Evolutionary conservation across 306 rosid species (phyloP), one percentile per base, ranked within the genome.

Genomic region (Ziziphus jujuba): DNA sequence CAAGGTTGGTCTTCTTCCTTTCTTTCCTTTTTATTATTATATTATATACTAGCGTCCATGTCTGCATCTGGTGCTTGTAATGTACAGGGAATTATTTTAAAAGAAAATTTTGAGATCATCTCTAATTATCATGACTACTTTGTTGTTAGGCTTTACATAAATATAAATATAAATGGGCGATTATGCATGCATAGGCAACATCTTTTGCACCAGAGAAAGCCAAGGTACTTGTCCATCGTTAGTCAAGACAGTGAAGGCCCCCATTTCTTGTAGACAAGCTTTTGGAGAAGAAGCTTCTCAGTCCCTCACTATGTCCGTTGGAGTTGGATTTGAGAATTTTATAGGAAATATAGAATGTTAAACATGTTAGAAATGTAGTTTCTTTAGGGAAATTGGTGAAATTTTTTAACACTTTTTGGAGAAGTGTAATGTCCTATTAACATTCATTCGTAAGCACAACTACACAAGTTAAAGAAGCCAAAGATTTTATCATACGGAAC

Each of bases 191-290:
- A 47, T 84, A 89, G 98, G 97, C 98, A 44, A 80, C 93, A 71
- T 87, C 89, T 77, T 89, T 92, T 66, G 98, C 97, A 67, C 91
- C 96, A 11, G 91, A 85, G 40, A 85, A 79, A 28, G 98, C 95
- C 59, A 92, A 87, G 84, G 85, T 83, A 75, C 87, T 92, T 23
- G 97, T 92, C n/a, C 89, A 87, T 40, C 93, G 88, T 34, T 92
- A 79, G 33, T 73, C 97, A 10, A 83, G 87, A 78, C 58, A 51
- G 61, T 50, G 67, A 63, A 25, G 55, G n/a, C 19, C 7, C n/a
- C 31, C 21, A 0, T 50, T 48, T 19, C 54, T 64, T 15, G 55
- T 50, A 0, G 19, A 8, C 22, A 50, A 3, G 21, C 22, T n/a
- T 8, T 50, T 7, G 5, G 20, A n/a, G n/a, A n/a, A 50, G 24